phyloP scores from a whole-genome alignment of 495 filamentous ascomycete genomes.

The Bathelium albidoporum region DNA sequence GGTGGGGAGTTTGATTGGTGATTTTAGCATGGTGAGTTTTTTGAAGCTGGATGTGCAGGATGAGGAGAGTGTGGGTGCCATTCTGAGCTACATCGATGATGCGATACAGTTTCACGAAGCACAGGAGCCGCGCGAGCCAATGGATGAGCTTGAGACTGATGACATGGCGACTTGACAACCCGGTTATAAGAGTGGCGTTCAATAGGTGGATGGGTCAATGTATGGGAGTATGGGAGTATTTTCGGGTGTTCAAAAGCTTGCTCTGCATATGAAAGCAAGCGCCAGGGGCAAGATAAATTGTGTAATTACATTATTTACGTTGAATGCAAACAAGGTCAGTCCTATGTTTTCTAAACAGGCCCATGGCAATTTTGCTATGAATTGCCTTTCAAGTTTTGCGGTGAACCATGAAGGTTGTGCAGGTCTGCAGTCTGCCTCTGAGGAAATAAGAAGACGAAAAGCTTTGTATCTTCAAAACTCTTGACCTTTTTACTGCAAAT shows the following conservation, averaged over 20 bases:
- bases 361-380: too few species aligned
- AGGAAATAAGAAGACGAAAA: too few species aligned
- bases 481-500: too few species aligned
- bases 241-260: background rate
- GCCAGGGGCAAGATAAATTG: background rate
- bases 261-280: background rate
- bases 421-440: too few species aligned
- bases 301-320: background rate
- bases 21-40: constrained; percentile 96
- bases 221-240: background rate
- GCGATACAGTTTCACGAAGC: constrained; percentile 93
- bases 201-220: background rate
- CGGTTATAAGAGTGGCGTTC: background rate
- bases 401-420: too few species aligned
- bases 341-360: too few species aligned
- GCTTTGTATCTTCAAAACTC: too few species aligned
- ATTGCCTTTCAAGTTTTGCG: too few species aligned
- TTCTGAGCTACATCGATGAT: constrained; percentile 97
- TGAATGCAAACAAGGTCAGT: background rate
- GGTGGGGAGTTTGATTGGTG: constrained; percentile 83
- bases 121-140: constrained; percentile 82
- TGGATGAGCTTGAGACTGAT: constrained; percentile 64
- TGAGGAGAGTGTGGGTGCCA: constrained; percentile 81
- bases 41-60: constrained; percentile 80
- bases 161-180: background rate